These are phyloP conservation scores for Pinus albicaulis DNA, from an alignment of 75 land plant genomes.

Conservation along the genomic window DNA sequence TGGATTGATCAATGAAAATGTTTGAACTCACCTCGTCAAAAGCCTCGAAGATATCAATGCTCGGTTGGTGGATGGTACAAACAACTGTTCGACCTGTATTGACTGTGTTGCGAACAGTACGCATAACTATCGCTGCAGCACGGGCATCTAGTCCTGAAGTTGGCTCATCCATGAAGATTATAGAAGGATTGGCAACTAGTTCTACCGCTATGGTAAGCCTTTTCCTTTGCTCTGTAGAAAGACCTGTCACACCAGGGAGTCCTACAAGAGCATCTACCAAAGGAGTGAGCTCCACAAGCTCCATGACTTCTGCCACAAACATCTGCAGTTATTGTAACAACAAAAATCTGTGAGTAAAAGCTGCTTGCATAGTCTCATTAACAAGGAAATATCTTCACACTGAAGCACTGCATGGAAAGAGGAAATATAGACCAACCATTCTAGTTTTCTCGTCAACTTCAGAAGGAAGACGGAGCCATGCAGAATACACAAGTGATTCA, in stretches of 20 bases:
- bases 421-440: constrained; percentile 26
- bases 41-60: constrained; percentile 31
- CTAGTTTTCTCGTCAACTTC: constrained; percentile 33
- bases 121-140: constrained; percentile 47
- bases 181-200: constrained; percentile 37
- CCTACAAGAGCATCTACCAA: constrained; percentile 29
- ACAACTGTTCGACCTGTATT: constrained; percentile 40
- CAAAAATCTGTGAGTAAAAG: neutral
- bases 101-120: constrained; percentile 33
- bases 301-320: constrained; percentile 32
- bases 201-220: constrained; percentile 36
- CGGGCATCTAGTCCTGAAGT: constrained; percentile 46
- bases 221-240: constrained; percentile 37
- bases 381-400: neutral
- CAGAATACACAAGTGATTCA: constrained; percentile 73
- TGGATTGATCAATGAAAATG: neutral
- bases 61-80: constrained; percentile 52
- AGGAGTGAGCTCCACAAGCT: constrained; percentile 27
- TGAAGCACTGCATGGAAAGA: neutral
- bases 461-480: constrained; percentile 56
- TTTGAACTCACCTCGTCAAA: constrained; percentile 30
- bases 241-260: constrained; percentile 30
- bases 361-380: neutral
- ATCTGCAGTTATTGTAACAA: constrained; percentile 15
- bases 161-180: constrained; percentile 49